Conservation (phyloP, 2,329 filamentous ascomycete species). For the Talaromyces sp. region DNA sequence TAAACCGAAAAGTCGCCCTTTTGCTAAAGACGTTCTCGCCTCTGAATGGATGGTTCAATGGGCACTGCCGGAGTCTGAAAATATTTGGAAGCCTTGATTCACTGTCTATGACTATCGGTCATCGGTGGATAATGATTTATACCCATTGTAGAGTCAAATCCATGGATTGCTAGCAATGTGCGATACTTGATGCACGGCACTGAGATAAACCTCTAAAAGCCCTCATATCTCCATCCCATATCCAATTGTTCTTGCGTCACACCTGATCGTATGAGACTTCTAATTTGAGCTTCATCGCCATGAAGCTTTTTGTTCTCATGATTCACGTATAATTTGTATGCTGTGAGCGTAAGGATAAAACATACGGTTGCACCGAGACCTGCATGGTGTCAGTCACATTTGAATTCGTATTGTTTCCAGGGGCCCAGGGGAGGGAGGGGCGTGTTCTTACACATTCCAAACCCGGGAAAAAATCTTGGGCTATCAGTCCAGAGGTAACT, state of each 20-base stretch:
- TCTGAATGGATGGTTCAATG: conserved; percentile 37
- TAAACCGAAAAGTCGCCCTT: conserved; percentile 26
- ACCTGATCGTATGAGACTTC: background rate
- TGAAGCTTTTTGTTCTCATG: background rate
- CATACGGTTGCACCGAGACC: background rate
- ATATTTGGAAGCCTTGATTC: too few species aligned
- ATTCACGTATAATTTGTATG: background rate
- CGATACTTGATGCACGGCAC: too few species aligned
- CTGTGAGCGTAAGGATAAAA: background rate
- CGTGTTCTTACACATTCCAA: too few species aligned
- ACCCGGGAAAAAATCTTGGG: background rate
- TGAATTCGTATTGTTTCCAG: too few species aligned
- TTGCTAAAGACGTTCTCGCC: conserved; percentile 28
- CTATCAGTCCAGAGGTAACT: background rate
- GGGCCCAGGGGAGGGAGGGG: too few species aligned
- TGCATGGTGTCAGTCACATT: background rate
- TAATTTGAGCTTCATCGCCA: background rate
- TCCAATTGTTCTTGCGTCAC: background rate
- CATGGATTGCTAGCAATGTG: too few species aligned
- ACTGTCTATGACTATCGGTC: too few species aligned
- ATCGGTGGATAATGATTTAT: too few species aligned
- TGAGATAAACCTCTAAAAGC: too few species aligned
- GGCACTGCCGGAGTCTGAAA: conserved; percentile 33
- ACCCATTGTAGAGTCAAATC: too few species aligned
- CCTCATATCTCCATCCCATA: background rate